Evolutionary conservation across 257 asterid species (phyloP), one percentile per base, ranked within the genome.

Genomic region (Solanum commersonii): DNA sequence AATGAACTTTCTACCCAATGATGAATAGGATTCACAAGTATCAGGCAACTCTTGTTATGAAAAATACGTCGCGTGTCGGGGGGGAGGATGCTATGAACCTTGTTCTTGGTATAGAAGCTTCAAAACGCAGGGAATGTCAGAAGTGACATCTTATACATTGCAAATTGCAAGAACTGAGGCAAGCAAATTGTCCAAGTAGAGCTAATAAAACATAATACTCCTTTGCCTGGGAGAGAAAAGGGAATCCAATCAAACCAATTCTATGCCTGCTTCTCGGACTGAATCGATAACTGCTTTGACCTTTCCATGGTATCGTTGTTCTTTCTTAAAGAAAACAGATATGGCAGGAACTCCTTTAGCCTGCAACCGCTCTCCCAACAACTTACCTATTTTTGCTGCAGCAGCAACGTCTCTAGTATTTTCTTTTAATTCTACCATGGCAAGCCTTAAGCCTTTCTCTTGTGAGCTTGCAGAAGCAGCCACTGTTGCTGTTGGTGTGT

Each of bases 401-500:
- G 99, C 99, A 70, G 98, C 93, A 20, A 96, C 99, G 76, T 95
- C 98, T 87, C 96, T 88, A 35, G 97, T 93, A 87, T 89, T 95
- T 81, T 94, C 96, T 73, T 93, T 92, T 29, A 92, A 89, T 74
- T 92, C 88, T 56, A 92, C 93, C 92, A 96, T 90, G 92, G 93
- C 93, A 91, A 92, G 52, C 91, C 99, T 90, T 63, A 94, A 93
- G 71, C 92, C 92, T 94, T 95, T 95, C 93, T 96, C 99, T 86
- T 96, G 98, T n/a, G 99, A 86, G 90, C 99, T 96, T 52, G 99
- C 99, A 37, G 98, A 89, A 85, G 97, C 93, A 83, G 98, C 98
- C 33, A 95, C 98, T 15, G 98, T 96, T 59, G 99, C 97, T 16
- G 99, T 93, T 8, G 98, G 99, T 10, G 95, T 91, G 93, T 96